Base-by-base conservation (phyloP, 768 basidiomycete species). In the Candolleomyces efflorescens region DNA sequence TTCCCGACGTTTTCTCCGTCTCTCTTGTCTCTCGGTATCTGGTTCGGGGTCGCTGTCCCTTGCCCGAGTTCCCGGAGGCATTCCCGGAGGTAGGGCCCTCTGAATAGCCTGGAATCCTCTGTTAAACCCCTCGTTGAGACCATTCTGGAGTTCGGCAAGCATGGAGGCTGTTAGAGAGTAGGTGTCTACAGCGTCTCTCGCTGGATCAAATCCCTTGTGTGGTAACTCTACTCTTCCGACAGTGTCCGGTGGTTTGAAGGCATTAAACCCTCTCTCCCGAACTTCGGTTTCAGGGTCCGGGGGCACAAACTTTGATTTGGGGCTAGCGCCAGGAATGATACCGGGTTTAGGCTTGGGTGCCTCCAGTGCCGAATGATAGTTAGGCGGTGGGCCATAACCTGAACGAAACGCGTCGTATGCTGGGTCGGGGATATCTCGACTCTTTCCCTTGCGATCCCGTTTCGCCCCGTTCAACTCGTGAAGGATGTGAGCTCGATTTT, bases 311-410 rank as follows among this genome's bases (percentile, higher is more conserved):
- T 71, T 71, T 45, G 69, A 70, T 23, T 65, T 66, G 2, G 70
- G 70, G 4, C 62, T 60, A 17, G 73, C 69, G 15, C 71, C 71
- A 0, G 73, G 63, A 15, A 74, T 68, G 37, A 70, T 68, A 0
- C 69, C 71, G 50, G 67, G 60, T 58, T 68, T 68, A 46, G 53
- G 45, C 20, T 44, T 43, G 4, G 45, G 23, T 9, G 27, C 50
- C 11, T 59, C 46, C 36, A 20, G 44, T 7, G 43, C 18, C 22
- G 23, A 9, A 17, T 12, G 45, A 22, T 45, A 27, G 6, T 18
- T 18, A 20, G 47, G 47, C 13, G 18, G 27, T 22, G 56, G 48
- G 13, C 23, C 36, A 38, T 43, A 52, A 12, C 43, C 32, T 12
- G 32, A 17, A 5, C 44, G 51, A 9, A 38, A 20, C 15, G 38